Base-by-base conservation (phyloP, 129 eudicot species). In the Tagetes patula region DNA sequence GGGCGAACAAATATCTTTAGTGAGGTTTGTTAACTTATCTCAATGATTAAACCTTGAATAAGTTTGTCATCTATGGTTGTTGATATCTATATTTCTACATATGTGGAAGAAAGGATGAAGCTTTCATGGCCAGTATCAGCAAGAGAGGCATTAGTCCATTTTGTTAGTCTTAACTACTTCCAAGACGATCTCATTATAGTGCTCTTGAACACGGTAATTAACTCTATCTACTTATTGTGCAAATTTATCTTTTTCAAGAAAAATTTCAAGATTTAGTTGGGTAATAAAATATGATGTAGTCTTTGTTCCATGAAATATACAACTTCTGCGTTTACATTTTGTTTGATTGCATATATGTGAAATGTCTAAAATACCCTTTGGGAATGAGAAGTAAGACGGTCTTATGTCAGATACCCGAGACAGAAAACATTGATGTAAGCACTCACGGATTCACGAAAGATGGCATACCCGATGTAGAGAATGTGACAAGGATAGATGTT, bases 51-150 rank as follows among this genome's bases (percentile, higher is more conserved):
- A 56, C 11, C 34, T 70, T 65, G 9, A 64, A 70, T 38, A 58
- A 56, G 3, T 7, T 27, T 0, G 59, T 80, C 38, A 10, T 48
- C 73, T 30, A 39, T 46, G 56, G 50, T 74, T 82, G 46, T 79
- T 93, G 81, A 93, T 74, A 65, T 43, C 3, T 76, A 9, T 65
- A 64, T 77, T 46, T 38, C 14, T 80, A 79, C 83, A 70, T 85
- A 71, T 79, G 83, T 85, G 99, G 91, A 94, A 94, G 97, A 86
- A 88, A 94, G 99, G 89, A 86, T 86, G 96, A 94, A 90, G 91
- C 78, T 90, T 83, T 85, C 99, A 49, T 90, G 99, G 99, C 99
- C 99, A 41, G 31, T 94, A 73, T 87, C 99, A 52, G 58, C 85
- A 69, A 83, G 99, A 82, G 99, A 94, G 85, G 96, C 86, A 38